phyloP scores from a whole-genome alignment of 2,329 filamentous ascomycete genomes.

The Colletotrichum cuscutae region DNA sequence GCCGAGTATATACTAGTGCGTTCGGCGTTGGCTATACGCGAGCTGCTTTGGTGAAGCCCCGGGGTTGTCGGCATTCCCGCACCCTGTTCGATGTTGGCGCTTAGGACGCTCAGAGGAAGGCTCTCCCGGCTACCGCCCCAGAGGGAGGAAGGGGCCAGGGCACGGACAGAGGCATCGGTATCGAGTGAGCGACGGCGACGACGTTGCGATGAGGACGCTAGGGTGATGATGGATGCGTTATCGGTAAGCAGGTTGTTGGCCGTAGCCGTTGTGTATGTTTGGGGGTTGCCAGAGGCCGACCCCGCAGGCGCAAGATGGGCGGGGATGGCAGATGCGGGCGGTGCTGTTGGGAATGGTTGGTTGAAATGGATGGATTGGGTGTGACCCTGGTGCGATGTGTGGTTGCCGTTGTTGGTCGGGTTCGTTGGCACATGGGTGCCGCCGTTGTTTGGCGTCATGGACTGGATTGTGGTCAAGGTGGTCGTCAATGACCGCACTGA shows the following conservation, averaged over 20 bases:
- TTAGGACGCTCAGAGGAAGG: conserved; percentile 81
- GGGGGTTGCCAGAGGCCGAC: conserved; percentile 63
- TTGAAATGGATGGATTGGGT: conserved; percentile 69
- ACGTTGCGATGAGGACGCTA: conserved; percentile 85
- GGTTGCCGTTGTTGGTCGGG: conserved; percentile 52
- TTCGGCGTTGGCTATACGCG: conserved; percentile 57
- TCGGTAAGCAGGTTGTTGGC: conserved; percentile 86
- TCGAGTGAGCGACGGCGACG: conserved; percentile 83
- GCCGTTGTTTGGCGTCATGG: conserved; percentile 66
- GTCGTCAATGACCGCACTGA: conserved; percentile 85
- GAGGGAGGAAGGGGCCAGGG: conserved; percentile 83
- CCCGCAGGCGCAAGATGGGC: conserved; percentile 69
- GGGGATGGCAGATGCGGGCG: conserved; percentile 78
- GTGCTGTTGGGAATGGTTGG: conserved; percentile 71
- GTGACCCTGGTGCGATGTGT: conserved; percentile 42
- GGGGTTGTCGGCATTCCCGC: conserved; percentile 55
- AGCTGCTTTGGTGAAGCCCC: conserved; percentile 62
- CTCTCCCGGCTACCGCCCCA: conserved; percentile 86
- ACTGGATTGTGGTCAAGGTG: conserved; percentile 82
- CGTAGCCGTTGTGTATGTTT: conserved; percentile 81
- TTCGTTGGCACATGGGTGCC: conserved; percentile 32
- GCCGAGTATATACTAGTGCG: conserved; percentile 86
- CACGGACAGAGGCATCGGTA: conserved; percentile 86
- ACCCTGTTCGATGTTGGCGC: conserved; percentile 70
- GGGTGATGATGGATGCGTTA: conserved; percentile 85